Evolutionary conservation across 305 asterid genomes (phyloP).

Genomic region (Ilex paraguariensis): DNA sequence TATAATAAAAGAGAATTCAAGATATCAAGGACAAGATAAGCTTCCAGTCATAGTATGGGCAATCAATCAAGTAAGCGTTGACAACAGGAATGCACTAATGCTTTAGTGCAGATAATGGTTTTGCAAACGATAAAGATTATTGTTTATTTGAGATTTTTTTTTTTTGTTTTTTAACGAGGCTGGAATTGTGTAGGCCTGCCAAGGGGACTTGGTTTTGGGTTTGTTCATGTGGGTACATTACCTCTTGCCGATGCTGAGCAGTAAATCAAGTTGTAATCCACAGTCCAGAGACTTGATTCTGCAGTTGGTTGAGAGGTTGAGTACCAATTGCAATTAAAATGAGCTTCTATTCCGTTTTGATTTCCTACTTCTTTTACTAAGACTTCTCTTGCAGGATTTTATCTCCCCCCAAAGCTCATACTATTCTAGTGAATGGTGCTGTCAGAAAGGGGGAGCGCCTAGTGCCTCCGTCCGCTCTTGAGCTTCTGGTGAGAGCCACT

Average conservation of each 20-base stretch:
- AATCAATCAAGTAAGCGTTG: slow-evolving; percentile 55
- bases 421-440: slow-evolving; percentile 53
- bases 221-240: slow-evolving; percentile 69
- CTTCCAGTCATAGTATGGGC: slow-evolving; percentile 72
- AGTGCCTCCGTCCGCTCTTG: slow-evolving; percentile 72
- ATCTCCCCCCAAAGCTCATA: slow-evolving; percentile 69
- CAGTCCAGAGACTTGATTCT: slow-evolving; percentile 63
- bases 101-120: background rate
- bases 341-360: background rate
- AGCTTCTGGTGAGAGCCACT: slow-evolving; percentile 48
- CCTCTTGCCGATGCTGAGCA: slow-evolving; percentile 65
- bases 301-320: slow-evolving; percentile 84
- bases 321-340: background rate
- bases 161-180: background rate
- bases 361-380: background rate
- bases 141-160: too few species aligned
- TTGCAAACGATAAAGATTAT: background rate
- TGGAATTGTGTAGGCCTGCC: slow-evolving; percentile 51
- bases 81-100: background rate
- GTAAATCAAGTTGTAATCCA: slow-evolving; percentile 73
- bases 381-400: slow-evolving; percentile 39
- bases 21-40: slow-evolving; percentile 80
- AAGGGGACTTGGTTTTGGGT: slow-evolving; percentile 75
- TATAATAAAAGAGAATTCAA: slow-evolving; percentile 44
- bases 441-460: slow-evolving; percentile 76